Conservation (phyloP, 2,329 filamentous ascomycete species). For the Colletotrichum truncatum region DNA sequence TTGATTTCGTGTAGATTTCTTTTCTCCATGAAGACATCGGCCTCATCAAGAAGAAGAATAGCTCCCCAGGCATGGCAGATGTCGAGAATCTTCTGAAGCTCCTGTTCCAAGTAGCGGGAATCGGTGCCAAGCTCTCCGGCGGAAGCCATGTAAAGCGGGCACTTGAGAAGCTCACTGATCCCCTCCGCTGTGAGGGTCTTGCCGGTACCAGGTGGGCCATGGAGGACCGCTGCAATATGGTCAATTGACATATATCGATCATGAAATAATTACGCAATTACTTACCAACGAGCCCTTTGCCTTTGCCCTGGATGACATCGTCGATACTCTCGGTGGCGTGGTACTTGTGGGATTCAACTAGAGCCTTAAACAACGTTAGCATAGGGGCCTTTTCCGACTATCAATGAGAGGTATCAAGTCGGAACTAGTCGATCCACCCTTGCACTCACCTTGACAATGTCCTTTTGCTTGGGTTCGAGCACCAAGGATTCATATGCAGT, state of each 20-base stretch:
- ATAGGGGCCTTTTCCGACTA: not conserved
- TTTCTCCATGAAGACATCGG: conserved; percentile 85
- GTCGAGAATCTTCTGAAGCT: conserved; percentile 85
- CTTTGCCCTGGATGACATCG: conserved; percentile 84
- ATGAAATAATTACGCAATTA: conserved; percentile 13
- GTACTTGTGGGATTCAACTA: conserved; percentile 87
- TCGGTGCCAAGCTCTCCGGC: conserved; percentile 60
- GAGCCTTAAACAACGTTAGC: conserved; percentile 54
- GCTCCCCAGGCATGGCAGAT: conserved; percentile 89
- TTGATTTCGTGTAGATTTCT: conserved; percentile 85
- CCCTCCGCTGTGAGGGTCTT: conserved; percentile 45
- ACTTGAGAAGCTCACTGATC: conserved; percentile 23
- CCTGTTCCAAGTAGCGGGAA: conserved; percentile 75
- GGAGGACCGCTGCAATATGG: conserved; percentile 70
- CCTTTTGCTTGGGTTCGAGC: conserved; percentile 68
- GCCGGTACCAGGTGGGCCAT: conserved; percentile 86
- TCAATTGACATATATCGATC: not conserved
- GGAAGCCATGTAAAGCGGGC: conserved; percentile 25
- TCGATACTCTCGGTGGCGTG: conserved; percentile 84
- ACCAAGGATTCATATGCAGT: conserved; percentile 85
- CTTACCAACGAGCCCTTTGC: conserved; percentile 79
- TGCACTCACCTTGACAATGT: conserved; percentile 66
- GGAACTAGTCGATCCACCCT: not conserved
- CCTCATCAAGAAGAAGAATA: conserved; percentile 85
- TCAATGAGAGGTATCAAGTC: too few species aligned